Conservation (phyloP, 1,284 basidiomycete genomes). For the Lentinus polychrous region DNA sequence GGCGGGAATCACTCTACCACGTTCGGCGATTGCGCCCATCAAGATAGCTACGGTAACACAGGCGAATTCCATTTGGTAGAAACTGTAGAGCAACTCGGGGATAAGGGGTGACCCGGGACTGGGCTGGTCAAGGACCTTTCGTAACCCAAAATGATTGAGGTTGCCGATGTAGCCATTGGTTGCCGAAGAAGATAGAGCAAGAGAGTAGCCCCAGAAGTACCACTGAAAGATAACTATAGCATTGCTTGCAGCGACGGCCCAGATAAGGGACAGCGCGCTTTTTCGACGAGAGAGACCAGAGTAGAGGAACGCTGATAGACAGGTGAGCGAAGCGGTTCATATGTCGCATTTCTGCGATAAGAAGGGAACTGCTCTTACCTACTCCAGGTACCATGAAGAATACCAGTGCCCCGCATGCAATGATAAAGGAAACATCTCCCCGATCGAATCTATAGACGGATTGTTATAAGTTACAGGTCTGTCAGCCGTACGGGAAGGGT, state of each 20-base stretch:
- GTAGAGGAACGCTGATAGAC: conserved; percentile 67
- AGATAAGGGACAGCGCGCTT: conserved; percentile 62
- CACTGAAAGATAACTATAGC: conserved; percentile 86
- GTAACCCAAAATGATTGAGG: conserved; percentile 63
- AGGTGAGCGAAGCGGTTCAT: conserved; percentile 5
- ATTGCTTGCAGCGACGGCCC: conserved; percentile 65
- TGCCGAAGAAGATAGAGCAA: conserved; percentile 75
- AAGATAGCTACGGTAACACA: conserved; percentile 73
- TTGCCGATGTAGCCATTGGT: conserved; percentile 79
- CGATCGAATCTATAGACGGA: conserved; percentile 40
- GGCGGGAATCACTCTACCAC: conserved; percentile 81
- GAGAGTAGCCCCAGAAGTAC: conserved; percentile 83
- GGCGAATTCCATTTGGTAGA: conserved; percentile 88
- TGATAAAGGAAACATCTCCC: conserved; percentile 74
- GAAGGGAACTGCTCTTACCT: conserved; percentile 31
- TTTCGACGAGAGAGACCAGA: conserved; percentile 80
- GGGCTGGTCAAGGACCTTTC: conserved; percentile 68
- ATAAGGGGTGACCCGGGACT: conserved; percentile 71
- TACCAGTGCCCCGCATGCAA: conserved; percentile 76
- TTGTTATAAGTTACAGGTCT: not conserved
- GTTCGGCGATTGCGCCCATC: conserved; percentile 82
- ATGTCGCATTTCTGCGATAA: conserved; percentile 6
- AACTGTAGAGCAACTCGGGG: conserved; percentile 71
- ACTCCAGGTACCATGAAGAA: conserved; percentile 76
- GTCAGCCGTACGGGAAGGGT: not conserved